Conservation (phyloP, 2,329 filamentous ascomycete species). For the Claviceps cyperi region DNA sequence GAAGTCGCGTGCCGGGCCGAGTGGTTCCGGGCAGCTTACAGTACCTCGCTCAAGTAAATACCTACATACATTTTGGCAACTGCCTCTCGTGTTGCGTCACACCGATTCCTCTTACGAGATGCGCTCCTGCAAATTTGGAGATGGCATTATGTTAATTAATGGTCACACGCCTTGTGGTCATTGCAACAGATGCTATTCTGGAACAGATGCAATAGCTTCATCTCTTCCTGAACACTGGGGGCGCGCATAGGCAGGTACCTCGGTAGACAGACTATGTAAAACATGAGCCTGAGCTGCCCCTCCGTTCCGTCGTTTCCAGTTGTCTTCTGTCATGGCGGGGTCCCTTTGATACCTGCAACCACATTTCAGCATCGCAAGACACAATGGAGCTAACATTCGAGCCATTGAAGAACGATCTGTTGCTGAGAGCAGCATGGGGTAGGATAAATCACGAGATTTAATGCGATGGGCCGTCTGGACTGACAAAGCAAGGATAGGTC, state of each 20-base stretch:
- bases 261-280: neutral
- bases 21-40: neutral
- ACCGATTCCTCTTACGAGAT: no score
- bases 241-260: neutral
- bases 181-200: no score
- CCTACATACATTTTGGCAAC: neutral
- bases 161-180: no score
- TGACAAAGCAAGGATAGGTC: conserved; percentile 37
- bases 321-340: neutral
- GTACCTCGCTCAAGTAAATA: neutral
- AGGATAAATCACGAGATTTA: conserved; percentile 11
- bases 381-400: conserved; percentile 60
- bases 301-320: neutral
- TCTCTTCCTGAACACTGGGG: no score
- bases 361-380: neutral
- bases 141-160: no score
- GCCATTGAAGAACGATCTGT: conserved; percentile 81
- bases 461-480: neutral
- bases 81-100: no score
- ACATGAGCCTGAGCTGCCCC: neutral
- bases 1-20: conserved; percentile 1
- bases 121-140: no score
- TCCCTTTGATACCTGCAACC: neutral
- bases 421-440: conserved; percentile 85
- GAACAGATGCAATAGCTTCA: no score